phyloP scores from a whole-genome alignment of 495 filamentous ascomycete species.

The Pyrenula massariospora region DNA sequence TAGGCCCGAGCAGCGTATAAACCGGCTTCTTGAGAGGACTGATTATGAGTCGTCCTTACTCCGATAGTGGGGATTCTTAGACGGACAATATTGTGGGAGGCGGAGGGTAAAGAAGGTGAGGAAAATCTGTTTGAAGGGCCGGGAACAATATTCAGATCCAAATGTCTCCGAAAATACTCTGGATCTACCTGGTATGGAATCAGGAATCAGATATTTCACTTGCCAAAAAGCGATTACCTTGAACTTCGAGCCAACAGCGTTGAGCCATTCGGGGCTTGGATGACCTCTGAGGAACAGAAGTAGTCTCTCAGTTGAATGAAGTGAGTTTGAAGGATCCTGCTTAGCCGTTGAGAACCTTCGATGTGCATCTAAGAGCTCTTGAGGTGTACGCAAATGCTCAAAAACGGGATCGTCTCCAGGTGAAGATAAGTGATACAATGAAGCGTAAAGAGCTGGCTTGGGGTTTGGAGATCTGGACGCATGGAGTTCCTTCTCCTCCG shows the following conservation, averaged over 20 bases:
- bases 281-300: constrained; percentile 11
- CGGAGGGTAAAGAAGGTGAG: constrained; percentile 11
- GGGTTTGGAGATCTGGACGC: background rate
- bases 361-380: background rate
- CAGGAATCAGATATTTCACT: background rate
- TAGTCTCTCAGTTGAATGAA: background rate
- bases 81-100: constrained; percentile 6
- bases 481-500: background rate
- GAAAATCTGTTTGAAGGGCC: constrained; percentile 3
- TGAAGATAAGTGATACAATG: background rate
- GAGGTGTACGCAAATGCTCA: background rate
- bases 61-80: constrained; percentile 11
- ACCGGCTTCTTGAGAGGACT: background rate
- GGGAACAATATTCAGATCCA: constrained; percentile 8
- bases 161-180: constrained; percentile 13
- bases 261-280: constrained; percentile 15
- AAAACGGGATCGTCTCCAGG: background rate
- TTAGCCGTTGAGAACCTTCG: background rate
- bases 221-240: background rate
- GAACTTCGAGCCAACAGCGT: constrained; percentile 7
- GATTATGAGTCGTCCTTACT: background rate
- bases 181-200: constrained; percentile 12
- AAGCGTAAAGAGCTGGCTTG: background rate
- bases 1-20: constrained; percentile 1
- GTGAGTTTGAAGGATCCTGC: background rate